Base-by-base conservation (phyloP, 2,329 filamentous ascomycete genomes). In the Xylaria hypoxylon region DNA sequence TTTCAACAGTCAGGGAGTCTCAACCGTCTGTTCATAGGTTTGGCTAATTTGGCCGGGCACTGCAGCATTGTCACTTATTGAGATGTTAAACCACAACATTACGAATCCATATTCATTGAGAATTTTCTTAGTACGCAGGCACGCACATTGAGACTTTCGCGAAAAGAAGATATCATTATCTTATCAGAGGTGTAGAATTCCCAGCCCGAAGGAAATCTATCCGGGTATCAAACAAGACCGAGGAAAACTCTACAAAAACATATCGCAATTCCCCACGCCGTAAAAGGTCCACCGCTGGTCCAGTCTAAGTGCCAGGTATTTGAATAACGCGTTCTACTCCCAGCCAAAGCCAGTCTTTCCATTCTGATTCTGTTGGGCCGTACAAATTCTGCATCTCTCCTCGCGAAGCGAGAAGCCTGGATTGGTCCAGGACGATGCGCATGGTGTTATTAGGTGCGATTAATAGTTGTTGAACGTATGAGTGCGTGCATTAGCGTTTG, bases 151-250 rank as follows among this genome's bases (percentile, higher is more conserved):
- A 33, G 35, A 26, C 24, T 50, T 24, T 44, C 28, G 15, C 26
- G 11, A 53, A 17, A 59, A 47, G 48, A 42, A 47, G 52, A 42
- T 19, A 56, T 22, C 42, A 56, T 51, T 19, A 51, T 68, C 56
- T 52, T 38, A 56, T 68, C 50, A 61, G 35, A 64, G 42, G 35
- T 64, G 64, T 62, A 59, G 40, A 71, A 68, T 71, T 62, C 70
- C 68, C 62, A 65, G 67, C 71, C 71, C 70, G 72, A 75, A 71
- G 68, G 67, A 68, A 77, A 76, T 71, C 77, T 79, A 79, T 75
- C 76, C 77, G 77, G 77, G 77, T 79, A 79, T 79, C 77, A 78
- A 77, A 74, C 74, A 76, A 67, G 61, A 67, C 57, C 62, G 65
- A 72, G 62, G 64, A 65, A 67, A 69, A 65, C 62, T 69, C 63